Evolutionary conservation across 176 grass and related monocot species (phyloP), one percentile per base, ranked within the genome.

Genomic region (Melocanna baccifera): DNA sequence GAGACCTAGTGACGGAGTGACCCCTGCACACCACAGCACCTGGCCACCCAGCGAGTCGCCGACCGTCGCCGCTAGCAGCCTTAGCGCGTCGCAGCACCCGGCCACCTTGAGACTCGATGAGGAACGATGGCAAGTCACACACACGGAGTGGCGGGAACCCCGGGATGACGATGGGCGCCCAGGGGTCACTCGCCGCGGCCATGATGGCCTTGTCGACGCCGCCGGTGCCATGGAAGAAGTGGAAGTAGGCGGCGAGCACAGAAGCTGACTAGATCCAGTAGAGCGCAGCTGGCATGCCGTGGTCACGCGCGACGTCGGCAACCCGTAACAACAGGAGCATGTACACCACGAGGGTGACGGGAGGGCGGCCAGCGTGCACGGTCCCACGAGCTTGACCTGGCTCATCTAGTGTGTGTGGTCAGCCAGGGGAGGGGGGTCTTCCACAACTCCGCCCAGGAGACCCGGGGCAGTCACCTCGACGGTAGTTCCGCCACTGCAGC

Each of bases 231-330:
- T 34, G 93, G 86, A 90, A 94, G 78, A 82, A 87, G 84, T 93
- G 77, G 16, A 93, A 56, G 84, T 89, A 89, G 1, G 53, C 51
- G 28, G 93, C 90, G 69, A 94, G 85, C 71, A 88, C 84, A 22
- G 90, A 55, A 12, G 82, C 87, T 5, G 87, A 85, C 53, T 94
- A 90, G 70, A 94, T 90, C 93, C 93, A 94, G 45, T 90, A 92
- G 15, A 83, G 73, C 42, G 86, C 57, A 14, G 46, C 40, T 29
- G 90, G 93, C 2, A 92, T 64, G 62, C 46, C 52, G 70, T 80
- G 77, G 1, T 16, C 62, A 6, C 65, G 83, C 0, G 93, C 90
- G 29, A 92, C 81, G 71, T 71, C 82, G 76, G 43, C 65, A 40
- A 75, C 93, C 93, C 93, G 92, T 25, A 81, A 28, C 16, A 94